Evolutionary conservation across 495 filamentous ascomycete species (phyloP).

Genomic region (Lasiosphaeria ovina): DNA sequence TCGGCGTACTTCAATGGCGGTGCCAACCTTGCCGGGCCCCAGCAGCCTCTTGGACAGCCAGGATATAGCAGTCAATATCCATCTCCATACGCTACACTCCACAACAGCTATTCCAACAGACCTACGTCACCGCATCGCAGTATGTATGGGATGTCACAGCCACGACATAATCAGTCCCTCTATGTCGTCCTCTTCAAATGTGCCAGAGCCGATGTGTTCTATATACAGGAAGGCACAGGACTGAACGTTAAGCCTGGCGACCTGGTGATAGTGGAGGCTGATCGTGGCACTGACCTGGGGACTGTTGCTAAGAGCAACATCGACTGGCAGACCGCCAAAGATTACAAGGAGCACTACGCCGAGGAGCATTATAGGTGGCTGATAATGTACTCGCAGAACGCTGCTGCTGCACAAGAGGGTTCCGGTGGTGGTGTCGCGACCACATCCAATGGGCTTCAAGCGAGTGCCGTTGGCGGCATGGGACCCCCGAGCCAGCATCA

Average conservation of each 20-base stretch:
- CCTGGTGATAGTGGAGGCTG: conserved; percentile 94
- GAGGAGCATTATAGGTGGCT: conserved; percentile 95
- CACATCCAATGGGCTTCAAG: conserved; percentile 57
- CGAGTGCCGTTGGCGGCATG: conserved; percentile 71
- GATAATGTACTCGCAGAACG: conserved; percentile 91
- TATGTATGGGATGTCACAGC: conserved; percentile 63
- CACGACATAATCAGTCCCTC: conserved; percentile 76
- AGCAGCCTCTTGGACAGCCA: conserved; percentile 40
- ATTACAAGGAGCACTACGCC: conserved; percentile 81
- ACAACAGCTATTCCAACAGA: conserved; percentile 55
- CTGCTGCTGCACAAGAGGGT: conserved; percentile 57
- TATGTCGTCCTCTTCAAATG: conserved; percentile 97
- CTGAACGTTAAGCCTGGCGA: conserved; percentile 87
- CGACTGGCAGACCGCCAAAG: conserved; percentile 77
- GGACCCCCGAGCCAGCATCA: conserved; percentile 67
- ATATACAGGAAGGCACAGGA: conserved; percentile 91
- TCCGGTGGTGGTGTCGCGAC: conserved; percentile 54
- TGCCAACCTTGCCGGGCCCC: conserved; percentile 25
- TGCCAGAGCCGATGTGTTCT: conserved; percentile 90
- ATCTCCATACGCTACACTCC: conserved; percentile 43
- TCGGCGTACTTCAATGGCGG: conserved; percentile 49
- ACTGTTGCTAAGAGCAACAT: conserved; percentile 86
- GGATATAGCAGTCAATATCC: conserved; percentile 40
- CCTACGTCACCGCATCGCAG: conserved; percentile 54
- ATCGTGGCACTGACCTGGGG: conserved; percentile 91